A percentile compares a stretch with the other conserved stretches of the same genome.
These are phyloP conservation scores for Ceratocystis eucalypticola DNA, from an alignment of 2,329 filamentous ascomycete genomes.

Conservation along the genomic window DNA sequence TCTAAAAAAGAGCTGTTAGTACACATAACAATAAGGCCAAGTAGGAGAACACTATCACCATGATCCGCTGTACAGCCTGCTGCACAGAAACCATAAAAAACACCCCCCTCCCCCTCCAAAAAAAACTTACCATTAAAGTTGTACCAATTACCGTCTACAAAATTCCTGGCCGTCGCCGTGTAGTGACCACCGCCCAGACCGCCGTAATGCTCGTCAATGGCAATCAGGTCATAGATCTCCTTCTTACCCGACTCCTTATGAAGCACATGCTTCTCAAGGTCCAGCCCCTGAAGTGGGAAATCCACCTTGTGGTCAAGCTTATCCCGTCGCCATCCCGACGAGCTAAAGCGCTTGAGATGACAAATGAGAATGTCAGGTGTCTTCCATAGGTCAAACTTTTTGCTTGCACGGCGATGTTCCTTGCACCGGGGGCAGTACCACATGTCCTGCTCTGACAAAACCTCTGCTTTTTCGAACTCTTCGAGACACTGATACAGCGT, in stretches of 20 bases:
- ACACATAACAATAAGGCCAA: neutral
- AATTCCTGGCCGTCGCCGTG: slow-evolving; percentile 88
- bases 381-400: slow-evolving; percentile 96
- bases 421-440: slow-evolving; percentile 98
- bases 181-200: slow-evolving; percentile 92
- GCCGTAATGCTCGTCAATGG: slow-evolving; percentile 90
- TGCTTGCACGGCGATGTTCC: slow-evolving; percentile 78
- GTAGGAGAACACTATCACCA: too few relatives aligned
- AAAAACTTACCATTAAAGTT: slow-evolving; percentile 73
- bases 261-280: slow-evolving; percentile 67
- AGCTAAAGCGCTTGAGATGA: slow-evolving; percentile 91
- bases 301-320: slow-evolving; percentile 87
- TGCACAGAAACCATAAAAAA: neutral
- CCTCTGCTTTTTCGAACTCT: slow-evolving; percentile 87
- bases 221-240: slow-evolving; percentile 83
- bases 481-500: slow-evolving; percentile 81
- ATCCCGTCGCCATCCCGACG: slow-evolving; percentile 65
- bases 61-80: neutral
- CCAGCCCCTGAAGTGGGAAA: slow-evolving; percentile 77
- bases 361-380: slow-evolving; percentile 88
- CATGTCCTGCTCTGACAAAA: slow-evolving; percentile 86
- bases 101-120: too few relatives aligned
- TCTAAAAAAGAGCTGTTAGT: slow-evolving; percentile 38
- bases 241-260: slow-evolving; percentile 68
- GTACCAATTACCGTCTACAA: slow-evolving; percentile 80